A percentile compares a stretch with the other conserved stretches of the same genome.
Evolutionary conservation across 768 basidiomycete genomes (phyloP).

Genomic region (Naganishia vaughanmartiniae): DNA sequence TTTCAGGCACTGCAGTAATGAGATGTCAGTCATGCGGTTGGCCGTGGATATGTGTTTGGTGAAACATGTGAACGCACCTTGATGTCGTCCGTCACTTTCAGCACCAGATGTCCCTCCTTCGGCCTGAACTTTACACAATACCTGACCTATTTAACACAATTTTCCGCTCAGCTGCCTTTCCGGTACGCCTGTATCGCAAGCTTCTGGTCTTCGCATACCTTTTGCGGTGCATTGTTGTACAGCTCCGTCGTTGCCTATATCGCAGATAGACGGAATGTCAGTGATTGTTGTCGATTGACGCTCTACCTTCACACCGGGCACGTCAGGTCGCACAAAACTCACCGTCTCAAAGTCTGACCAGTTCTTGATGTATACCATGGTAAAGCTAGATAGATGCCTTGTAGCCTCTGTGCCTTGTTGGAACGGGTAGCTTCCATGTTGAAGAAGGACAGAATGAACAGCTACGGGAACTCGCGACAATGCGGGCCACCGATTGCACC

Average conservation of each 20-base stretch:
- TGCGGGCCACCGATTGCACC: neutral
- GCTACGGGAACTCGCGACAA: neutral
- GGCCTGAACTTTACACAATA: constrained; percentile 90
- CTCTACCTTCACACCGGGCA: neutral
- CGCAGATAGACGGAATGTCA: constrained; percentile 50
- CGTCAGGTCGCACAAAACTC: constrained; percentile 12
- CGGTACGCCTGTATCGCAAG: no score
- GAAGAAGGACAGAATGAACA: neutral
- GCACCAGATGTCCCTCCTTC: constrained; percentile 77
- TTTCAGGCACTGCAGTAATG: constrained; percentile 71
- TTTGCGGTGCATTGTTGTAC: constrained; percentile 74
- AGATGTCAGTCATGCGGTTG: neutral
- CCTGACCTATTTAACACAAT: constrained; percentile 61
- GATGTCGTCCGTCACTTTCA: constrained; percentile 89
- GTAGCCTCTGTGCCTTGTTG: neutral
- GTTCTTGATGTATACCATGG: constrained; percentile 50
- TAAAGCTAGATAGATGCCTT: neutral
- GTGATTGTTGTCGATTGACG: neutral
- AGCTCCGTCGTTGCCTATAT: constrained; percentile 84
- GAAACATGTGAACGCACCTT: no score
- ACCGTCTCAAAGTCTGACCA: constrained; percentile 53
- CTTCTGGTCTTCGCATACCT: constrained; percentile 54
- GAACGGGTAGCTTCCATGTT: neutral
- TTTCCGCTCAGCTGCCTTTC: no score
- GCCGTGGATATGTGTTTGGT: constrained; percentile 1